Conservation (phyloP, 2,329 filamentous ascomycete species). For the Ophiosphaerella korrae region DNA sequence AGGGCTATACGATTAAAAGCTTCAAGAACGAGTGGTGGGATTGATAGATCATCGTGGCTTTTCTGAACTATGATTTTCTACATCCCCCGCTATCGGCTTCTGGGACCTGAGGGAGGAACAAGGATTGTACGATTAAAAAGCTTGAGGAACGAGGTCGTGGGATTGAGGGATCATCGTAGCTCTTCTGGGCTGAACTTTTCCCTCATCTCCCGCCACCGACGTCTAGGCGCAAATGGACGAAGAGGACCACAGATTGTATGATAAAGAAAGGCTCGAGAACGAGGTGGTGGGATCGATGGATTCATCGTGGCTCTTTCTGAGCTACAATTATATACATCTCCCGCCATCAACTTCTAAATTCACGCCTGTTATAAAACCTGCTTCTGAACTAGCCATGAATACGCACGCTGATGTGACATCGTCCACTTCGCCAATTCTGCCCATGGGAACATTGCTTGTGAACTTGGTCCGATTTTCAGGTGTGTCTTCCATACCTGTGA, state of each 20-base stretch:
- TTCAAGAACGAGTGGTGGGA: slow-evolving; percentile 1
- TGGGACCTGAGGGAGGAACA: too few species aligned
- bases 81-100: too few species aligned
- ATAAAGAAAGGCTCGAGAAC: background rate
- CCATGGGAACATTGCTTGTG: slow-evolving; percentile 63
- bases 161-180: too few species aligned
- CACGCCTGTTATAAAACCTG: slow-evolving; percentile 65
- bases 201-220: too few species aligned
- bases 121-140: too few species aligned
- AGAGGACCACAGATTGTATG: slow-evolving; percentile 7
- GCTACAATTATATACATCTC: slow-evolving; percentile 35
- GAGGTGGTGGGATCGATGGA: too few species aligned
- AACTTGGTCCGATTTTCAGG: slow-evolving; percentile 59
- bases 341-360: slow-evolving; percentile 50
- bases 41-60: too few species aligned
- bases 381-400: slow-evolving; percentile 64
- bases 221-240: slow-evolving; percentile 3
- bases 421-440: slow-evolving; percentile 63
- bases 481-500: slow-evolving; percentile 67
- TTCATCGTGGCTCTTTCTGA: too few species aligned
- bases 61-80: too few species aligned
- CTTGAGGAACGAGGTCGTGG: too few species aligned
- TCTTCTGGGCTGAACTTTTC: too few species aligned
- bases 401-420: slow-evolving; percentile 63
- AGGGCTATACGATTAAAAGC: slow-evolving; percentile 2